phyloP scores from a whole-genome alignment of 2,329 filamentous ascomycete genomes.

The Calonectria multiphialidica region DNA sequence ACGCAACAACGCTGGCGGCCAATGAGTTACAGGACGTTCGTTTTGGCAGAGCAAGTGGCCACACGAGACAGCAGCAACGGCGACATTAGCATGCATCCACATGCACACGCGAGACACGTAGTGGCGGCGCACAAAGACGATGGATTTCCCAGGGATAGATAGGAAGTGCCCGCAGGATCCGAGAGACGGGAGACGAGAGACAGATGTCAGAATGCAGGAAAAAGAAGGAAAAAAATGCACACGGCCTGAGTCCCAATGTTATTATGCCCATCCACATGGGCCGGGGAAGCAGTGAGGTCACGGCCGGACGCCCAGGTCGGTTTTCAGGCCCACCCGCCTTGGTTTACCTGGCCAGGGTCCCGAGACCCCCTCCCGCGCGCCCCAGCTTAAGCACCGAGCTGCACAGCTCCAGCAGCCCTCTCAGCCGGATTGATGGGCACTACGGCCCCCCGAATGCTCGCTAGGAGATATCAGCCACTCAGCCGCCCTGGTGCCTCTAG shows the following conservation, averaged over 20 bases:
- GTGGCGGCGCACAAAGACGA: not conserved
- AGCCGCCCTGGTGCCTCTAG: not conserved
- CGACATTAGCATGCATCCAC: slow-evolving; percentile 7
- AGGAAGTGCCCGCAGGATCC: not conserved
- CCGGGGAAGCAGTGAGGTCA: slow-evolving; percentile 1
- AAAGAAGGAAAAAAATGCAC: not conserved
- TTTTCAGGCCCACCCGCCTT: slow-evolving; percentile 22
- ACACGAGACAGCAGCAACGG: slow-evolving; percentile 14
- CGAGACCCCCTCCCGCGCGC: slow-evolving; percentile 1
- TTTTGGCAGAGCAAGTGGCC: slow-evolving; percentile 11
- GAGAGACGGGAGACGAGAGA: slow-evolving; percentile 5
- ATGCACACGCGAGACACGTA: slow-evolving; percentile 16
- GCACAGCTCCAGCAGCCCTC: not conserved
- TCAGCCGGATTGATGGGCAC: not conserved
- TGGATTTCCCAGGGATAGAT: not conserved
- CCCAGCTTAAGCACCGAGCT: not conserved
- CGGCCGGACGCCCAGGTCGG: slow-evolving; percentile 17
- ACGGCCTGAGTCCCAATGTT: slow-evolving; percentile 10
- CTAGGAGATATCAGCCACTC: not conserved
- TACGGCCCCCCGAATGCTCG: not conserved
- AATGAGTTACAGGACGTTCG: not conserved
- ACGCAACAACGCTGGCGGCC: not conserved
- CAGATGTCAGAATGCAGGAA: not conserved
- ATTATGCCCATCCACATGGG: slow-evolving; percentile 3
- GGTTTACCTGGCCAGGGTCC: slow-evolving; percentile 3